Conservation (phyloP, 2,329 filamentous ascomycete genomes). For the Hypoxylon sp. region DNA sequence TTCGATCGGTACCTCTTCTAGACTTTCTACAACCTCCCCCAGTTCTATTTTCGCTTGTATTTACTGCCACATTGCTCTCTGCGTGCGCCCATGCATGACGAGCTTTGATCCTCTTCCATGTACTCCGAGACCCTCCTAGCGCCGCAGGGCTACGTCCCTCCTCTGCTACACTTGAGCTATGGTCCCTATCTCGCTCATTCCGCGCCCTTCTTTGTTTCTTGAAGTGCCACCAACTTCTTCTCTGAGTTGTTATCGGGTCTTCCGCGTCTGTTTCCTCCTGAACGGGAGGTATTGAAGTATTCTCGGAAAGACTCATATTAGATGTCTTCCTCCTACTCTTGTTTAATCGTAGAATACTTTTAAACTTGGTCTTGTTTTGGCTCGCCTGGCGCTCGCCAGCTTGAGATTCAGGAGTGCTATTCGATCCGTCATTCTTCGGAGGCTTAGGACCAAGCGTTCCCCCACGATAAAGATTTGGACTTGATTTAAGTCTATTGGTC, state of each 20-base stretch:
- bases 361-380: constrained; percentile 22
- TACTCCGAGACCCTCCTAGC: background rate
- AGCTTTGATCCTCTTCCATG: constrained; percentile 29
- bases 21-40: background rate
- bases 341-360: constrained; percentile 18
- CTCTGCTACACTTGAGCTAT: constrained; percentile 1
- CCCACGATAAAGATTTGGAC: constrained; percentile 4
- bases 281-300: constrained; percentile 5
- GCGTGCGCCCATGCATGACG: constrained; percentile 18
- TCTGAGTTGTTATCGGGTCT: background rate
- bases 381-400: background rate
- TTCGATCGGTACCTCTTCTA: background rate
- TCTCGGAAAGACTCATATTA: constrained; percentile 9
- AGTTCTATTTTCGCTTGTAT: background rate
- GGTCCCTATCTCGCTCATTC: background rate
- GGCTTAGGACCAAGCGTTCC: background rate
- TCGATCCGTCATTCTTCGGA: constrained; percentile 7
- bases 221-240: constrained; percentile 34
- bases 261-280: constrained; percentile 12
- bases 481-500: constrained; percentile 3
- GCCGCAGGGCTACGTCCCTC: constrained; percentile 8
- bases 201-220: constrained; percentile 20
- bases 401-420: constrained; percentile 7
- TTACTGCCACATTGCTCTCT: constrained; percentile 1
- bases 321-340: constrained; percentile 9